Evolutionary conservation across 169 alveolate genomes (phyloP), one percentile per base, ranked within the genome.

Genomic region (Plasmodium yoelii): DNA sequence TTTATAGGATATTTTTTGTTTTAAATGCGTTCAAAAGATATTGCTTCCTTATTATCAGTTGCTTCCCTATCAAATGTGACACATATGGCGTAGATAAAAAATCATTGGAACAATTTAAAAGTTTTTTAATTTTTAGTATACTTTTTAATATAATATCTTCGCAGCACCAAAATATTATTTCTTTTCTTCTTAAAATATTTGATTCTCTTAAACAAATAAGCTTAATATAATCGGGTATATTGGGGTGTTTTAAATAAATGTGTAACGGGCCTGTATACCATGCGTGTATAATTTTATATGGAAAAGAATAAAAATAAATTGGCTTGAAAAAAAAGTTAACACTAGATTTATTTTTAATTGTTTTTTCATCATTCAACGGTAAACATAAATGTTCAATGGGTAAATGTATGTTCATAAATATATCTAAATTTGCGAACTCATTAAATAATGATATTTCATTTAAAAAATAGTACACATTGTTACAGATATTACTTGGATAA

Each of bases 271-370:
- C 90, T 28, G 71, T 80, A 28, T 80, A 80, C 90, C 90, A 80
- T n/a, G 90, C 90, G 19, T 80, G 90, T 67, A 80, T 65, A 80
- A 80, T 80, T 80, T 80, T 80, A 60, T 80, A 80, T 49, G 90
- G 90, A 60, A 80, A 56, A 5, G 84, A 67, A 65, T 80, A 80
- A 34, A 46, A 80, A 71, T 80, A 80, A 24, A 80, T 80, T 67
- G 90, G 90, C 59, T 80, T 80, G 60, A 67, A 80, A 70, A 39
- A 80, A 60, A 80, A 80, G 72, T 80, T 67, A 47, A 22, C 82
- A 53, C 12, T 15, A 39, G 12, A 26, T 80, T 80, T 80, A 47
- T 80, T 70, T 60, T 56, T 51, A 70, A 42, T 18, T 47, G 90
- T 80, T 67, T 80, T 80, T 80, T 80, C 84, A 80, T 80, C 84